Percentiles rank a stretch among this genome's conserved stretches.
Conservation (phyloP, 1,284 basidiomycete species). For the Sporisorium scitamineum region DNA sequence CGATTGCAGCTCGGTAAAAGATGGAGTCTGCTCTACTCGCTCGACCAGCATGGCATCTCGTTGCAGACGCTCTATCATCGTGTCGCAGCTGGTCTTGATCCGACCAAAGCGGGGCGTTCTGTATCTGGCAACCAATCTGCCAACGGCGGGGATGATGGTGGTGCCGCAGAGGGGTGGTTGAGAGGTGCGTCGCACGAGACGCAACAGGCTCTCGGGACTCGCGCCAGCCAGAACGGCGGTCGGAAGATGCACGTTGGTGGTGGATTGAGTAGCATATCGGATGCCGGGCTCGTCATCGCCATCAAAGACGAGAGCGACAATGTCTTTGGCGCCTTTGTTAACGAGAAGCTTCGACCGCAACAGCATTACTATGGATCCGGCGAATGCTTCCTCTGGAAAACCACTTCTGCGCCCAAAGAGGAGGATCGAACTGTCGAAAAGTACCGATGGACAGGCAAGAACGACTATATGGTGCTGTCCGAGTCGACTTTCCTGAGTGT, state of each 20-base stretch:
- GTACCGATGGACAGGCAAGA: conserved; percentile 88
- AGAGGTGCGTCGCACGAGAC: conserved; percentile 54
- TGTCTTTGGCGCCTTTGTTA: conserved; percentile 67
- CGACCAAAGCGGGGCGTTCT: conserved; percentile 5
- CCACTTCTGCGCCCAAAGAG: conserved; percentile 52
- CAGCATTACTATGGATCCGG: conserved; percentile 66
- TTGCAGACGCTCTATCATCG: conserved; percentile 78
- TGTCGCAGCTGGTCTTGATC: conserved; percentile 49
- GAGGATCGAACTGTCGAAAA: conserved; percentile 71
- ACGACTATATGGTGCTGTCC: conserved; percentile 88
- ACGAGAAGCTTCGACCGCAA: conserved; percentile 60
- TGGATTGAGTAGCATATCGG: conserved; percentile 42
- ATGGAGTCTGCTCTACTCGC: conserved; percentile 91
- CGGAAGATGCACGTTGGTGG: conserved; percentile 43
- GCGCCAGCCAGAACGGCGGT: neutral
- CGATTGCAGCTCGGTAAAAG: conserved; percentile 80
- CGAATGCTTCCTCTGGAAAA: conserved; percentile 69
- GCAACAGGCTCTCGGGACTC: conserved; percentile 44
- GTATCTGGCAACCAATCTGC: conserved; percentile 12
- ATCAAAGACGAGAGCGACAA: conserved; percentile 61
- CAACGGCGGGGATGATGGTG: conserved; percentile 2
- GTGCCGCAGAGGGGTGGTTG: conserved; percentile 55
- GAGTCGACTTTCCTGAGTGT: conserved; percentile 72
- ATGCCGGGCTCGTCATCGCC: conserved; percentile 63
- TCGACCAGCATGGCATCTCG: conserved; percentile 95